These are phyloP conservation scores for Pseudocercospora crystallina DNA, from an alignment of 2,329 filamentous ascomycete genomes.

Conservation along the genomic window DNA sequence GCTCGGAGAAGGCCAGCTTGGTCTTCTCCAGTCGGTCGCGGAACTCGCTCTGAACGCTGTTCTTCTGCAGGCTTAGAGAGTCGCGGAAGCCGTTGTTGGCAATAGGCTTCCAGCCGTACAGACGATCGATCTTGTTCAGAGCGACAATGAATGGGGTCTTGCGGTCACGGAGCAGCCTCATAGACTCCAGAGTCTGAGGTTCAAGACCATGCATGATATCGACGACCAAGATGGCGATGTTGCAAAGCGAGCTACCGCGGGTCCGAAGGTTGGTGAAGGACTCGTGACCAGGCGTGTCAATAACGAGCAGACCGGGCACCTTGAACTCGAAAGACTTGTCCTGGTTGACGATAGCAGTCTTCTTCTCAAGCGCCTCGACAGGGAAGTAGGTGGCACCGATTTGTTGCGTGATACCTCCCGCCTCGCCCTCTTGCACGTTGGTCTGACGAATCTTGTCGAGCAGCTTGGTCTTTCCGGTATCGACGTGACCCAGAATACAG, in stretches of 20 bases:
- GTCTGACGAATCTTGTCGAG: conserved; percentile 98
- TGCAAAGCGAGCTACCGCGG: conserved; percentile 95
- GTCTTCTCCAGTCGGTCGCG: conserved; percentile 84
- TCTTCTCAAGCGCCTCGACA: conserved; percentile 85
- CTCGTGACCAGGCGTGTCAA: conserved; percentile 99
- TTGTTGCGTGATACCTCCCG: conserved; percentile 98
- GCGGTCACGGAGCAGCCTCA: conserved; percentile 86
- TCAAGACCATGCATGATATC: conserved; percentile 99
- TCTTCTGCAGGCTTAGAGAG: conserved; percentile 83
- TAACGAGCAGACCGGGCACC: conserved; percentile 91
- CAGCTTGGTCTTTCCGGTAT: conserved; percentile 99
- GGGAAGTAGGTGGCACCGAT: conserved; percentile 99
- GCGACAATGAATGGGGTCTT: conserved; percentile 99
- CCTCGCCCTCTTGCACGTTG: conserved; percentile 98
- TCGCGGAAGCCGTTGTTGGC: conserved; percentile 98
- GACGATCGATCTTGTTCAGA: conserved; percentile 98
- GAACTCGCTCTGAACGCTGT: conserved; percentile 93
- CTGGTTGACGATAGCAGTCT: conserved; percentile 89
- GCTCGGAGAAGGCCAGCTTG: conserved; percentile 90
- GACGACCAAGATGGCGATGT: conserved; percentile 97
- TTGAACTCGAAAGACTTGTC: conserved; percentile 94
- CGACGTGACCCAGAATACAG: conserved; percentile 99
- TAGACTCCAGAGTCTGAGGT: conserved; percentile 94
- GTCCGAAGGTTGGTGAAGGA: conserved; percentile 98
- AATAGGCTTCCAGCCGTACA: conserved; percentile 98